Conservation (phyloP, 345 rosid species). For the Limnanthes douglasii region DNA sequence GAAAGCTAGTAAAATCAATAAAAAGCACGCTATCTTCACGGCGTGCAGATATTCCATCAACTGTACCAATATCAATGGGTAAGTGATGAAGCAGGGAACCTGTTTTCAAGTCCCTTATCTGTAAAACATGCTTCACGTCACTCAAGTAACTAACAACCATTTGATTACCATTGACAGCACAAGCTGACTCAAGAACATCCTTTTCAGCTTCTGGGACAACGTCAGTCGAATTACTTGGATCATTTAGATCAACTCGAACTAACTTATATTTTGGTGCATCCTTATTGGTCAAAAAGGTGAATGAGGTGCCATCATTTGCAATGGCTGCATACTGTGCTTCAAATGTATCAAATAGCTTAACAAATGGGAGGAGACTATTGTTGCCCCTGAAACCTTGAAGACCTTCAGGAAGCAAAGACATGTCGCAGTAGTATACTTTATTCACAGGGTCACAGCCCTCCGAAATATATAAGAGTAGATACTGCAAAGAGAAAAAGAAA, state of each 20-base stretch:
- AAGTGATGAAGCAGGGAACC: conserved; percentile 61
- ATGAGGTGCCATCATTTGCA: conserved; percentile 60
- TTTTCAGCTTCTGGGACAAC: conserved; percentile 57
- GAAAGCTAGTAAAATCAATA: conserved; percentile 68
- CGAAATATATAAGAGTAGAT: conserved; percentile 32
- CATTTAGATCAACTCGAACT: conserved; percentile 62
- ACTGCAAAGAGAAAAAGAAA: conserved; percentile 30
- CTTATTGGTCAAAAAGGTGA: conserved; percentile 71
- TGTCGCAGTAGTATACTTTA: conserved; percentile 60
- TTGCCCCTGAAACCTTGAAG: conserved; percentile 44
- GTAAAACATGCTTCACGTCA: conserved; percentile 65
- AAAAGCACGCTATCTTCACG: conserved; percentile 45
- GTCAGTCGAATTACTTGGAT: conserved; percentile 68
- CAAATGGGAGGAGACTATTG: conserved; percentile 42
- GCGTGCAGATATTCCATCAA: conserved; percentile 44
- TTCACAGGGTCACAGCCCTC: conserved; percentile 78
- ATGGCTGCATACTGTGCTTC: conserved; percentile 43
- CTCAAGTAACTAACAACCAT: conserved; percentile 74
- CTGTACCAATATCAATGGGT: conserved; percentile 75
- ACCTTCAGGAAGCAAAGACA: conserved; percentile 51
- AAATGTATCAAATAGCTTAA: conserved; percentile 61
- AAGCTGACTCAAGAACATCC: conserved; percentile 68
- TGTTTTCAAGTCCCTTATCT: conserved; percentile 65
- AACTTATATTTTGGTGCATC: conserved; percentile 78
- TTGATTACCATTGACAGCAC: conserved; percentile 47